Conservation (phyloP, 352 stramenopile species). For the Blastocystis hominis region DNA sequence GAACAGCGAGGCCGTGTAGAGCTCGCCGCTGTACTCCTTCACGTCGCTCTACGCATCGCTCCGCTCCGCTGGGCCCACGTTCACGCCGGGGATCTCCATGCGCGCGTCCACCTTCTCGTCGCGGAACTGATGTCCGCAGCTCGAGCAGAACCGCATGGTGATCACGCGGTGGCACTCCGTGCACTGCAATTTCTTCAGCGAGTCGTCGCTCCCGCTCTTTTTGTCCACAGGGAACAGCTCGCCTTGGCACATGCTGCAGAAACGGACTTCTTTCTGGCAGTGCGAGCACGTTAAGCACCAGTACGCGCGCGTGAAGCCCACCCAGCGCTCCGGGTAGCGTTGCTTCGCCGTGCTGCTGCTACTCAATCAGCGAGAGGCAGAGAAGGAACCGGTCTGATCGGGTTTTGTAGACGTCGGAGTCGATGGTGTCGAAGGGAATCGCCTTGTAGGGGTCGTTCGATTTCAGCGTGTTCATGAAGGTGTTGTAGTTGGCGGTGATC, state of each 20-base stretch:
- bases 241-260: slow-evolving; percentile 55
- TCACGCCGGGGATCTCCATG: slow-evolving; percentile 53
- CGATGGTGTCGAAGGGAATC: slow-evolving; percentile 50
- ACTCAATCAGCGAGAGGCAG: not conserved
- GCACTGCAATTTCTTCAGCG: slow-evolving; percentile 42
- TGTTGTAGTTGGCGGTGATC: slow-evolving; percentile 50
- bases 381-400: not conserved
- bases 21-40: slow-evolving; percentile 4
- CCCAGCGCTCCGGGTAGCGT: slow-evolving; percentile 26
- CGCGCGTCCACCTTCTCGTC: slow-evolving; percentile 36
- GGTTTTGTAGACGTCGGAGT: slow-evolving; percentile 44
- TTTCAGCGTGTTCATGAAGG: not conserved
- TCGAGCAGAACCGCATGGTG: slow-evolving; percentile 39
- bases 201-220: not conserved
- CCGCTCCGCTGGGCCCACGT: not conserved
- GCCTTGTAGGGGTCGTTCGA: slow-evolving; percentile 1
- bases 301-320: slow-evolving; percentile 23
- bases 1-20: slow-evolving; percentile 62
- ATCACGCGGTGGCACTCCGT: slow-evolving; percentile 49
- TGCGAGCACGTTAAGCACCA: slow-evolving; percentile 53
- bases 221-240: slow-evolving; percentile 44
- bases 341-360: slow-evolving; percentile 7
- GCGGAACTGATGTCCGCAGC: slow-evolving; percentile 48
- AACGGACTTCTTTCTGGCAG: slow-evolving; percentile 47
- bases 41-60: slow-evolving; percentile 6